A percentile compares a stretch with the other conserved stretches of the same genome.
Evolutionary conservation across 2,329 filamentous ascomycete genomes (phyloP).

Genomic region (Calonectria pseudoturangicola): DNA sequence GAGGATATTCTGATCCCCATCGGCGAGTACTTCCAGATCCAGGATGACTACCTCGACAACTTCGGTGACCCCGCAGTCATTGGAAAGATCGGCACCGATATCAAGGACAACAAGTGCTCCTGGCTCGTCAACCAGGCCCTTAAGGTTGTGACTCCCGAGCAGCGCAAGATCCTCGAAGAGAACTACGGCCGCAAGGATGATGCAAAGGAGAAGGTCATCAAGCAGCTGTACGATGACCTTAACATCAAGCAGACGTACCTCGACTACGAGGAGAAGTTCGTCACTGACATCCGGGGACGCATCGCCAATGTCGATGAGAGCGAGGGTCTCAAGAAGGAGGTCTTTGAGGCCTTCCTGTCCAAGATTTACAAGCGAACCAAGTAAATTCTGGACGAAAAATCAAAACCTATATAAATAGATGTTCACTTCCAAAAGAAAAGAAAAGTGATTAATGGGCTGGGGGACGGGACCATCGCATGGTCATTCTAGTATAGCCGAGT

Average conservation of each 20-base stretch:
- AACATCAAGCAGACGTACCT: conserved; percentile 88
- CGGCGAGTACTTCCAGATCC: conserved; percentile 99
- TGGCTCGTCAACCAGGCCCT: conserved; percentile 98
- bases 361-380: conserved; percentile 99
- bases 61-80: conserved; percentile 94
- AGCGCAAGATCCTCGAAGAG: conserved; percentile 90
- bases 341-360: conserved; percentile 91
- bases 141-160: conserved; percentile 85
- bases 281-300: conserved; percentile 83
- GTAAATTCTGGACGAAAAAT: conserved; percentile 66
- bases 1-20: conserved; percentile 96
- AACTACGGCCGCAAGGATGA: conserved; percentile 97
- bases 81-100: conserved; percentile 99
- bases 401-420: conserved; percentile 27
- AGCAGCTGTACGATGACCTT: conserved; percentile 91
- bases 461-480: conserved; percentile 6
- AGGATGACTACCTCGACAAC: conserved; percentile 99
- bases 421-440: conserved; percentile 12
- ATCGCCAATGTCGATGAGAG: conserved; percentile 90
- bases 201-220: conserved; percentile 87
- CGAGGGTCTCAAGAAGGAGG: conserved; percentile 89
- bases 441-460: conserved; percentile 17
- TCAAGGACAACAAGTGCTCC: conserved; percentile 99
- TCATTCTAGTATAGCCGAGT: conserved; percentile 8
- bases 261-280: conserved; percentile 91